Evolutionary conservation across 805 yeast species (phyloP).

Genomic region (Ogataea parapolymorpha): DNA sequence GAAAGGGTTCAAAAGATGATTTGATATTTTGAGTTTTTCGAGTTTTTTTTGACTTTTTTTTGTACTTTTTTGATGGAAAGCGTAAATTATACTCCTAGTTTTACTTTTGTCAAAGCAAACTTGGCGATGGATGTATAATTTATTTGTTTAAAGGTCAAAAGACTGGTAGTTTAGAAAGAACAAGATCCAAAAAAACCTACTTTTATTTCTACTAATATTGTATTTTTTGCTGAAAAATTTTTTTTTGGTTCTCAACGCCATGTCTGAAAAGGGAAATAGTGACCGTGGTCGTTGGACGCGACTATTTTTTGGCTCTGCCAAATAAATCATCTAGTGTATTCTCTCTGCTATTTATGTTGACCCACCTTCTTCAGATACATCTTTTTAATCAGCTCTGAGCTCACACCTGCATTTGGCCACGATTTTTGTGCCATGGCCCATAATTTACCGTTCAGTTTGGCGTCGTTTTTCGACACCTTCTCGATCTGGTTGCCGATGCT

Average conservation of each 20-base stretch:
- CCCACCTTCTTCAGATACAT: constrained; percentile 32
- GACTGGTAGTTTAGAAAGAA: constrained; percentile 12
- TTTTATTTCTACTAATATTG: constrained; percentile 6
- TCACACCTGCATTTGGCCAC: constrained; percentile 35
- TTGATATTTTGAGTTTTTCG: constrained; percentile 20
- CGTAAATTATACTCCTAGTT: constrained; percentile 17
- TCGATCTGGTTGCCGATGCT: constrained; percentile 33
- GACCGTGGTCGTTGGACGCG: constrained; percentile 5
- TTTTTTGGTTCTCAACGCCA: constrained; percentile 9
- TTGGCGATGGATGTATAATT: constrained; percentile 15
- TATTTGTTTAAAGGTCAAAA: constrained; percentile 11
- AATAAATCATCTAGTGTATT: neutral
- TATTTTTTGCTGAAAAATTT: constrained; percentile 9
- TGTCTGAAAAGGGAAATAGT: constrained; percentile 9
- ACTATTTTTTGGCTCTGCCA: neutral
- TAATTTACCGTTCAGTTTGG: constrained; percentile 24
- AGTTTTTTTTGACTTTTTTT: constrained; percentile 19
- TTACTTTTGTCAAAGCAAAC: constrained; percentile 11
- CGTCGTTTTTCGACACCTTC: constrained; percentile 19
- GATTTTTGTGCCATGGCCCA: constrained; percentile 32
- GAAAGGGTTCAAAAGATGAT: constrained; percentile 6
- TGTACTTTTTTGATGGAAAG: constrained; percentile 16
- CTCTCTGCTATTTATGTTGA: constrained; percentile 9
- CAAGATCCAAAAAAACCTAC: constrained; percentile 12
- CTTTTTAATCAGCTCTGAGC: constrained; percentile 29